phyloP scores from a whole-genome alignment of 2,329 filamentous ascomycete genomes.

The Fusarium sp. region DNA sequence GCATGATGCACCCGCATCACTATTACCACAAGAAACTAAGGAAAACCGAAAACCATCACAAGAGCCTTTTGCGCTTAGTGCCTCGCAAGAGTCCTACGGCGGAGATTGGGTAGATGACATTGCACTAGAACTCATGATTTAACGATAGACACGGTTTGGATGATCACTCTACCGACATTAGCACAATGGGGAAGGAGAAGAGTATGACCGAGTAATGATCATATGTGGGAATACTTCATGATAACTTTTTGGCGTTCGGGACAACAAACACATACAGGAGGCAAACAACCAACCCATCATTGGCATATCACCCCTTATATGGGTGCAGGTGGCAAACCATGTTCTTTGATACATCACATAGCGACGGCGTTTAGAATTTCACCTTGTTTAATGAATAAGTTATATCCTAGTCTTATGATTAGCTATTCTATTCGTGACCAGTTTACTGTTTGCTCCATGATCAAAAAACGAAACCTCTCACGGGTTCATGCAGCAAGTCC shows the following conservation, averaged over 20 bases:
- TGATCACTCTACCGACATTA: constrained; percentile 1
- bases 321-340: constrained; percentile 17
- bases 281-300: background rate
- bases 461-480: constrained; percentile 5
- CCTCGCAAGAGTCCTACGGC: constrained; percentile 56
- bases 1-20: background rate
- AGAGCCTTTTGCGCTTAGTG: constrained; percentile 26
- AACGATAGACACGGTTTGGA: constrained; percentile 29
- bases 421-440: constrained; percentile 1
- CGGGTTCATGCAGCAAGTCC: background rate
- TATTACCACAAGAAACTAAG: constrained; percentile 10
- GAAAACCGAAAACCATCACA: constrained; percentile 46
- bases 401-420: background rate
- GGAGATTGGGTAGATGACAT: constrained; percentile 56
- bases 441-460: background rate
- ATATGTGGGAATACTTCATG: background rate
- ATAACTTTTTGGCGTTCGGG: constrained; percentile 17
- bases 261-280: background rate
- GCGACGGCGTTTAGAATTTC: constrained; percentile 34
- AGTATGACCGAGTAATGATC: background rate
- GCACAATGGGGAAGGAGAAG: background rate
- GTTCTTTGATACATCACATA: constrained; percentile 24
- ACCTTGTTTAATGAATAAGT: constrained; percentile 7
- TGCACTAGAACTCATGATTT: constrained; percentile 50
- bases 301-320: constrained; percentile 11